phyloP scores from a whole-genome alignment of 345 rosid species.

The Ceriops decandra region DNA sequence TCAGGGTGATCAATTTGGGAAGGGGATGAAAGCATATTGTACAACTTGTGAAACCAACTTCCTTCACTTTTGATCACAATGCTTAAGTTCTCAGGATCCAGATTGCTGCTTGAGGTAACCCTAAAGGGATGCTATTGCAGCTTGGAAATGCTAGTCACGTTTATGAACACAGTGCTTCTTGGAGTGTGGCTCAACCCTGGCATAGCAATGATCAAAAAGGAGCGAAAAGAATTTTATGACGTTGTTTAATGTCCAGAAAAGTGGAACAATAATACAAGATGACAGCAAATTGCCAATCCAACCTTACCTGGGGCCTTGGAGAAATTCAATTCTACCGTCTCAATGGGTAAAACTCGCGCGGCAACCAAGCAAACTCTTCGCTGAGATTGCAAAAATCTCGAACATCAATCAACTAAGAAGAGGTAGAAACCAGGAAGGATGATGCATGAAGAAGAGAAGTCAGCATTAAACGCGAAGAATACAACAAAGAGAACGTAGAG shows the following conservation, averaged over 20 bases:
- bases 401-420: conserved; percentile 20
- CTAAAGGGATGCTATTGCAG: conserved; percentile 34
- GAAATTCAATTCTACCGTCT: conserved; percentile 23
- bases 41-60: conserved; percentile 15
- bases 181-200: conserved; percentile 21
- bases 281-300: not conserved
- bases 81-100: conserved; percentile 22
- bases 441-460: conserved; percentile 14
- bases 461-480: conserved; percentile 27
- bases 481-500: conserved; percentile 24
- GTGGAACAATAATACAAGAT: not conserved
- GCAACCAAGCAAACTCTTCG: conserved; percentile 18
- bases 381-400: conserved; percentile 27
- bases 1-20: conserved; percentile 8
- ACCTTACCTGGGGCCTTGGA: conserved; percentile 18
- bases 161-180: conserved; percentile 20
- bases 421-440: conserved; percentile 29
- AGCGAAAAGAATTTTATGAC: not conserved
- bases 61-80: conserved; percentile 26
- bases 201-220: not conserved
- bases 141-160: conserved; percentile 24
- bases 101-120: conserved; percentile 21
- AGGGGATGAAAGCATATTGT: conserved; percentile 15
- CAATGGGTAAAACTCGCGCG: conserved; percentile 18
- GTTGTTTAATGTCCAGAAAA: not conserved